These are phyloP conservation scores for Eucommia ulmoides DNA, from an alignment of 257 asterid species.

Conservation along the genomic window DNA sequence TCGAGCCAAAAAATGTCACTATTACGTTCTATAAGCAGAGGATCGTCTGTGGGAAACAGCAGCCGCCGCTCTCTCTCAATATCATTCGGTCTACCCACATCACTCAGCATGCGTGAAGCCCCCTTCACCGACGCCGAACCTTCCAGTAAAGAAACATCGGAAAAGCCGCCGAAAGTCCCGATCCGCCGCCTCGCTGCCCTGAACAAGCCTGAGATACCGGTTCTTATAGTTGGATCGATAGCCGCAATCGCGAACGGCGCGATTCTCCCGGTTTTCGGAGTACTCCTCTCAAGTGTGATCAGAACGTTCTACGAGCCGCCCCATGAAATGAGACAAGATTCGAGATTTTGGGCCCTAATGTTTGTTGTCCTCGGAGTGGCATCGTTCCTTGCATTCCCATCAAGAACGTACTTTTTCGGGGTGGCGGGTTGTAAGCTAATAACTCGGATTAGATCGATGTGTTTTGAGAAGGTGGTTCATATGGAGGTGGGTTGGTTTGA, in stretches of 20 bases:
- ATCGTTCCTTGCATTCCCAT: slow-evolving; percentile 32
- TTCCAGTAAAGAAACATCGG: slow-evolving; percentile 9
- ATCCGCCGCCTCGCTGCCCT: slow-evolving; percentile 39
- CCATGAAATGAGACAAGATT: slow-evolving; percentile 29
- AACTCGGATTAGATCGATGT: slow-evolving; percentile 39
- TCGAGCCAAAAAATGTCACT: neutral
- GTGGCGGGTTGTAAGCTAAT: slow-evolving; percentile 53
- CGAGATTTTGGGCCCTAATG: slow-evolving; percentile 50
- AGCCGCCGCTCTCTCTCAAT: neutral
- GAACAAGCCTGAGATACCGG: slow-evolving; percentile 51
- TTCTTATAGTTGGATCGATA: slow-evolving; percentile 31
- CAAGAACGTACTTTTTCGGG: slow-evolving; percentile 40
- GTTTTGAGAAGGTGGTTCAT: slow-evolving; percentile 44
- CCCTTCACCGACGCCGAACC: slow-evolving; percentile 5
- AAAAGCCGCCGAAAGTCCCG: slow-evolving; percentile 27
- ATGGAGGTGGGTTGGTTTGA: slow-evolving; percentile 72
- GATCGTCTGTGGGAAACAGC: slow-evolving; percentile 1
- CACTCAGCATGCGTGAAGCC: slow-evolving; percentile 16
- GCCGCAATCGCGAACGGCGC: slow-evolving; percentile 44
- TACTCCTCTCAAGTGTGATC: slow-evolving; percentile 39
- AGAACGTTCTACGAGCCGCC: slow-evolving; percentile 37
- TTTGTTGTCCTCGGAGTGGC: slow-evolving; percentile 29
- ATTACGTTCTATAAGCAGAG: neutral
- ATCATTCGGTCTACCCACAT: slow-evolving; percentile 4
- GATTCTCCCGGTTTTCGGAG: slow-evolving; percentile 41